Evolutionary conservation across 305 asterid genomes (phyloP), one percentile per base, ranked within the genome.

Genomic region (Fraxinus velutina): DNA sequence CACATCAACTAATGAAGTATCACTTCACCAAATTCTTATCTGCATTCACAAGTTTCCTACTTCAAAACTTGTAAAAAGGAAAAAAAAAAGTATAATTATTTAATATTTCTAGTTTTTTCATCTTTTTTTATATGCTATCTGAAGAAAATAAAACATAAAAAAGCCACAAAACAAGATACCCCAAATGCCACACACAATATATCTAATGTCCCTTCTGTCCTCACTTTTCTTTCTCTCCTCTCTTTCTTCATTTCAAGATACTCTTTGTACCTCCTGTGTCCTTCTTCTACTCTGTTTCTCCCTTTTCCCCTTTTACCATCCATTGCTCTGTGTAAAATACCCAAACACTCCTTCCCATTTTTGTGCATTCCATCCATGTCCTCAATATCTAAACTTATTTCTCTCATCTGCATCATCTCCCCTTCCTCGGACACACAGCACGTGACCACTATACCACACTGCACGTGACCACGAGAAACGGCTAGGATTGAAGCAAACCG

Each of bases 291-390:
- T 81, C 90, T 86, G 3, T 88, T 82, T 22, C 19, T 75, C 10
- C 92, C 91, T 1, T 81, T 90, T 21, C 92, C 94, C 77, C 82
- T 91, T 83, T 81, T 90, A 12, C 92, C 94, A 90, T 88, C 92
- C 86, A 95, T 22, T 0, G 92, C 94, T 82, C 87, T 84, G 0
- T 90, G 90, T 32, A 95, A 62, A 87, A 91, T 84, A 79, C 88
- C 94, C 88, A 95, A 55, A 86, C 97, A 91, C n/a, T 92, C 97
- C 94, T 77, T 92, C 80, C 99, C 98, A 77, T 88, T 90, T 90
- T 91, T 72, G 5, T 90, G 94, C 82, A n/a, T 83, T 22, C 97
- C 97, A 15, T 95, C 98, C 91, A 92, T 86, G 86, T 93, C 93
- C 88, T 92, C 97, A 86, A 92, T 87, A 83, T 88, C 91, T 79